Evolutionary conservation across 1,284 basidiomycete genomes (phyloP), one percentile per base, ranked within the genome.

Genomic region (Malassezia furfur): DNA sequence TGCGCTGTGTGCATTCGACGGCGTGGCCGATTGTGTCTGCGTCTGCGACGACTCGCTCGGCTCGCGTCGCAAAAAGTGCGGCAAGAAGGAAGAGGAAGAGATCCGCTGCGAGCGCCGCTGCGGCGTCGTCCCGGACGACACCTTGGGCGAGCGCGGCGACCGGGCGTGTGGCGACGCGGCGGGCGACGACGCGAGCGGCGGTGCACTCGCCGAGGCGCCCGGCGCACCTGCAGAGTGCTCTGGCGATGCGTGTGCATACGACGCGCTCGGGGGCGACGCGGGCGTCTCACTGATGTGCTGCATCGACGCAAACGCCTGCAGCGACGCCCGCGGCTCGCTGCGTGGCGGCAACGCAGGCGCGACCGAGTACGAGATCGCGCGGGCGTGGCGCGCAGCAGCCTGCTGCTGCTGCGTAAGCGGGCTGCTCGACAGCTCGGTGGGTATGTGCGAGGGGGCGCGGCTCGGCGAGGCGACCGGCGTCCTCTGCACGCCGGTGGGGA

Each of bases 11-110:
- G 60, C 65, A 21, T 66, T 62, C 22, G 25, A 28, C 25, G 25
- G 25, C 25, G 25, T 67, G 65, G 12, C 62, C 58, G 35, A 59
- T 53, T 7, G 63, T 65, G 32, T 14, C 6, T 10, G 32, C 11
- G 32, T 34, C 6, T 34, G 32, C 32, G 9, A 14, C 32, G 21
- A 21, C 12, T 19, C 14, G 40, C 7, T 22, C 15, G 17, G 21
- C 21, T 43, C 40, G 12, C 40, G 40, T 7, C 72, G 60, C 17
- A 75, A 65, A 31, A 76, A 67, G 2, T 67, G 66, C 12, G 75
- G 67, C 14, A 64, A 54, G 21, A 67, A 68, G 67, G 81, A 85
- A 11, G 83, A 78, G 34, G 84, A 79, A 31, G 66, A 61, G 35
- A 66, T 31, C 48, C 66, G 53, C 59, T 64, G 59, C 57, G 41